Conservation (phyloP, 306 rosid species). For the Malus asiatica region DNA sequence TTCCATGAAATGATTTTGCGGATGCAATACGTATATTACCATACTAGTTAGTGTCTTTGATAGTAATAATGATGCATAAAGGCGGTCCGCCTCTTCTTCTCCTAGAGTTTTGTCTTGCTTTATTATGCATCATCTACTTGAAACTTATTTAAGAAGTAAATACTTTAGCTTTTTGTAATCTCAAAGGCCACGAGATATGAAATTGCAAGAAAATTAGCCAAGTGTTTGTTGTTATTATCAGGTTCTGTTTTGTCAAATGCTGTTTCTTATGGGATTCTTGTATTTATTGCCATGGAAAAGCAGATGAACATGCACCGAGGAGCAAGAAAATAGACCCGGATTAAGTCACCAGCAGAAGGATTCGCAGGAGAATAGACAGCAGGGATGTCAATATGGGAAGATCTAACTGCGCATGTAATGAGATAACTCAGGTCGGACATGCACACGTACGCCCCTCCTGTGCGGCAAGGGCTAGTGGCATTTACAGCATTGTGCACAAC, state of each 20-base stretch:
- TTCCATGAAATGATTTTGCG: too few relatives aligned
- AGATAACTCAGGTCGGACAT: background rate
- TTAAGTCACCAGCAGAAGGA: background rate
- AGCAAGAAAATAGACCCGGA: background rate
- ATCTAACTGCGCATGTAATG: background rate
- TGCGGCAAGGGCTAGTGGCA: background rate
- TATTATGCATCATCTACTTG: too few relatives aligned
- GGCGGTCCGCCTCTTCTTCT: too few relatives aligned
- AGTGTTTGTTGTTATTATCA: too few relatives aligned
- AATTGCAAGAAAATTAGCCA: too few relatives aligned
- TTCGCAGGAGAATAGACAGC: background rate
- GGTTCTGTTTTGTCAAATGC: background rate
- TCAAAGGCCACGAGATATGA: too few relatives aligned
- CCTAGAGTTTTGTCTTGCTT: too few relatives aligned
- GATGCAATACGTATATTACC: too few relatives aligned
- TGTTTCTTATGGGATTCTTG: background rate
- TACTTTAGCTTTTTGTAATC: too few relatives aligned
- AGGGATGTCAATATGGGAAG: background rate
- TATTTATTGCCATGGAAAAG: background rate
- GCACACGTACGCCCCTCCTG: background rate
- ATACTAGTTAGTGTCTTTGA: too few relatives aligned
- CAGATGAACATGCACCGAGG: background rate
- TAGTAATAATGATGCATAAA: too few relatives aligned
- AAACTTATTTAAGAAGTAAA: too few relatives aligned
- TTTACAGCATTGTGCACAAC: background rate